Evolutionary conservation across 192 early-diverging fungal species (phyloP).

Genomic region (Linnemannia schmuckeri): DNA sequence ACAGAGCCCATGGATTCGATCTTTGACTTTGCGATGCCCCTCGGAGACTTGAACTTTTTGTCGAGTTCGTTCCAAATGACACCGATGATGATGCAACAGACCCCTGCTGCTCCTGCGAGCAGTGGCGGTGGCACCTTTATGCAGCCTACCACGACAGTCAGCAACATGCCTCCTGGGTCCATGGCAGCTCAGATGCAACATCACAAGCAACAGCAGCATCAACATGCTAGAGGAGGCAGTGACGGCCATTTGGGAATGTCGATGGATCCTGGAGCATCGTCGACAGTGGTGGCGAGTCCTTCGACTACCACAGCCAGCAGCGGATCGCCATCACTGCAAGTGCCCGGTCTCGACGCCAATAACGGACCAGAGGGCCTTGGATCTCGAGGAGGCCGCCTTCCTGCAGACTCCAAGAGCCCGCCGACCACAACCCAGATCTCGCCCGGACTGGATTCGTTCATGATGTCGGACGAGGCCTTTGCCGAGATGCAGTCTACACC

Average conservation of each 20-base stretch:
- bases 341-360: not conserved
- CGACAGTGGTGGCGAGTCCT: not conserved
- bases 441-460: constrained; percentile 33
- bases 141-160: not conserved
- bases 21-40: constrained; percentile 53
- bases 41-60: constrained; percentile 45
- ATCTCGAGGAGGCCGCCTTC: not conserved
- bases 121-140: not conserved
- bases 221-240: not conserved
- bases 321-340: not conserved
- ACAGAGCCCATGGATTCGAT: constrained; percentile 36
- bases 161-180: not conserved
- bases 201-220: constrained; percentile 14
- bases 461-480: constrained; percentile 51
- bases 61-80: constrained; percentile 51
- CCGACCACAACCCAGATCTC: constrained; percentile 29
- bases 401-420: constrained; percentile 32
- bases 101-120: not conserved
- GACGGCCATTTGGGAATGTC: constrained; percentile 9
- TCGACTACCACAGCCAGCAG: not conserved
- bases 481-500: constrained; percentile 38
- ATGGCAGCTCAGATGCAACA: not conserved
- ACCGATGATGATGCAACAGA: constrained; percentile 35
- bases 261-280: constrained; percentile 18
- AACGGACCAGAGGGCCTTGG: not conserved